These are phyloP conservation scores for Apocynum venetum DNA, from an alignment of 257 asterid species.

Conservation along the genomic window DNA sequence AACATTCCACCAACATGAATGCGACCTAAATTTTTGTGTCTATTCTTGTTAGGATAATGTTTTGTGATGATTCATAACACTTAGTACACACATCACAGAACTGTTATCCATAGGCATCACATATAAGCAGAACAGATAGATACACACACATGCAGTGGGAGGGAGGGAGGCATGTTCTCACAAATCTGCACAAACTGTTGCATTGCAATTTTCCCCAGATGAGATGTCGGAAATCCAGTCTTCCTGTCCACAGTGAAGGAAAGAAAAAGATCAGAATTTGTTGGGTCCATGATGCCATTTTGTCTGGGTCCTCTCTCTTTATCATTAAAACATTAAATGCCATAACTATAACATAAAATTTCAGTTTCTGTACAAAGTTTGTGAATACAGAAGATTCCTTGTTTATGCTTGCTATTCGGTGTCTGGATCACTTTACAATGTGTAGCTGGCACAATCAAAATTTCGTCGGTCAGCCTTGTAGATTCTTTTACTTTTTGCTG, in stretches of 20 bases:
- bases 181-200: conserved; percentile 79
- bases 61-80: not conserved
- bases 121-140: not conserved
- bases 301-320: not conserved
- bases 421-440: not conserved
- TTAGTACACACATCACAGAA: not conserved
- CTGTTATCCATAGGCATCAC: not conserved
- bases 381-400: conserved; percentile 1
- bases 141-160: not conserved
- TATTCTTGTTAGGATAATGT: not conserved
- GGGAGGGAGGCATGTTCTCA: conserved; percentile 31
- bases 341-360: not conserved
- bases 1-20: not conserved
- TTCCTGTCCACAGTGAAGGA: conserved; percentile 32
- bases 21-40: not conserved
- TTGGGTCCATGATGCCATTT: not conserved
- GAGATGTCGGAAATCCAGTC: conserved; percentile 35
- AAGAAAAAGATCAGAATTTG: conserved; percentile 16
- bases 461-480: not conserved
- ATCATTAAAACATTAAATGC: not conserved
- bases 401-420: not conserved
- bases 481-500: not conserved
- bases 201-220: conserved; percentile 50
- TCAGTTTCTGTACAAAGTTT: not conserved
- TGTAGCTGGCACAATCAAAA: not conserved